Base-by-base conservation (phyloP, 352 stramenopile species). In the Peronosclerospora sorghi region DNA sequence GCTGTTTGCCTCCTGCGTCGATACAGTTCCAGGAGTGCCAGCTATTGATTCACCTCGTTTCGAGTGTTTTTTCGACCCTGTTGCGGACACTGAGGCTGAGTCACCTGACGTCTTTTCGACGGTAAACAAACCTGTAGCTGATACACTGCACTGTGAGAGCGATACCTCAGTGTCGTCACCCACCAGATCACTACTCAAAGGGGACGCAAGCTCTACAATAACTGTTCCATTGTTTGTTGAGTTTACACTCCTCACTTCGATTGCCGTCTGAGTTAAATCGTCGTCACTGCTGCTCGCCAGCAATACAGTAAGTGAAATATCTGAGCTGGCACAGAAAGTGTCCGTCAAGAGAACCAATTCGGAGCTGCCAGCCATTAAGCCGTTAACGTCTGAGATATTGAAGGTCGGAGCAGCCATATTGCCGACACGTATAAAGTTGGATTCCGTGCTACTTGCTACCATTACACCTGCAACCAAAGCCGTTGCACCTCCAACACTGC, bases 91-190 rank as follows among this genome's bases (percentile, higher is more conserved):
- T 1, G 47, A 51, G 2, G 30, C 51, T 6, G 50, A 65, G 13
- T 54, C 45, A 20, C 48, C 51, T n/a, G 45, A 41, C 40, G 45
- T 36, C 5, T 48, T 44, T 14, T 39, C 50, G 2, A 58, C 24
- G 6, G 42, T 42, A 19, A 63, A 59, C 32, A 51, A 64, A 0
- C 35, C 35, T 6, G 45, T 45, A 10, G 57, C 38, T 8, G 45
- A 45, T 9, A 77, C 64, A 7, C 64, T 55, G 20, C 69, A 82
- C 41, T 79, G 66, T 10, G 69, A 68, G 20, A 82, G 62, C 41
- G 67, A 69, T 4, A 79, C 41, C 28, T 51, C 7, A 9, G 74
- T 35, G n/a, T 59, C 54, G 10, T 59, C 42, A n/a, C 41, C 58
- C 8, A 59, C 44, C 20, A 78, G 24, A 0, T 57, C 42, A 17